Conservation (phyloP, 2,329 filamentous ascomycete genomes). For the Tolypocladium tropicale region DNA sequence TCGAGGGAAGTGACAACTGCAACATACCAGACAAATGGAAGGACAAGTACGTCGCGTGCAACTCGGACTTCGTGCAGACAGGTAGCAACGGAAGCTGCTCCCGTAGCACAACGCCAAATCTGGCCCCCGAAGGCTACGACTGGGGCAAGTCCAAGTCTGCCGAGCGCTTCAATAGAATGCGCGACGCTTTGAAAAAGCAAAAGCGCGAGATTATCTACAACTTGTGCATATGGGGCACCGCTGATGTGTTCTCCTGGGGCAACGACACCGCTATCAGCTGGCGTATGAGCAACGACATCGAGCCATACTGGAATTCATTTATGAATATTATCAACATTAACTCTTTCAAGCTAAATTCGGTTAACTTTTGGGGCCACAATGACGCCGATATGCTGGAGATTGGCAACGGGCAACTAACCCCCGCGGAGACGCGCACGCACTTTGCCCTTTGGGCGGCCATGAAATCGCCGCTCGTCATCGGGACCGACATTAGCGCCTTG, state of each 20-base stretch:
- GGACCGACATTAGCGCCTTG: slow-evolving; percentile 28
- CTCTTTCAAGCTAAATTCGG: slow-evolving; percentile 31
- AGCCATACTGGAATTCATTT: slow-evolving; percentile 22
- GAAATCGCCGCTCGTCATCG: slow-evolving; percentile 40
- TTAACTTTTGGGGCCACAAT: slow-evolving; percentile 37
- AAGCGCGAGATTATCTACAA: slow-evolving; percentile 37
- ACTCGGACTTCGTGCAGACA: slow-evolving; percentile 9
- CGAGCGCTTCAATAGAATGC: slow-evolving; percentile 37
- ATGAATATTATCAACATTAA: slow-evolving; percentile 36
- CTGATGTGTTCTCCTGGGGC: slow-evolving; percentile 39
- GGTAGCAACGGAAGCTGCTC: slow-evolving; percentile 6
- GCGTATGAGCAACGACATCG: slow-evolving; percentile 34
- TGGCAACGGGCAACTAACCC: slow-evolving; percentile 33
- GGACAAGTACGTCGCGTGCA: slow-evolving; percentile 19
- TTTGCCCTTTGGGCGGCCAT: slow-evolving; percentile 41
- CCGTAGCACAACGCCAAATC: background rate
- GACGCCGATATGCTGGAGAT: slow-evolving; percentile 42
- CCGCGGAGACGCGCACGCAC: slow-evolving; percentile 35
- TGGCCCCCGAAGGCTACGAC: slow-evolving; percentile 11
- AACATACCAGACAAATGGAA: slow-evolving; percentile 25
- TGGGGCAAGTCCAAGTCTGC: slow-evolving; percentile 18
- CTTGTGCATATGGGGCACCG: slow-evolving; percentile 44
- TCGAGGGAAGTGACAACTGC: slow-evolving; percentile 36
- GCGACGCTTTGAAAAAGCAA: slow-evolving; percentile 35
- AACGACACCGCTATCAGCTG: slow-evolving; percentile 35